Evolutionary conservation across 139 green algal genomes (phyloP), one percentile per base, ranked within the genome.

Genomic region (Chlorokybus atmophyticus): DNA sequence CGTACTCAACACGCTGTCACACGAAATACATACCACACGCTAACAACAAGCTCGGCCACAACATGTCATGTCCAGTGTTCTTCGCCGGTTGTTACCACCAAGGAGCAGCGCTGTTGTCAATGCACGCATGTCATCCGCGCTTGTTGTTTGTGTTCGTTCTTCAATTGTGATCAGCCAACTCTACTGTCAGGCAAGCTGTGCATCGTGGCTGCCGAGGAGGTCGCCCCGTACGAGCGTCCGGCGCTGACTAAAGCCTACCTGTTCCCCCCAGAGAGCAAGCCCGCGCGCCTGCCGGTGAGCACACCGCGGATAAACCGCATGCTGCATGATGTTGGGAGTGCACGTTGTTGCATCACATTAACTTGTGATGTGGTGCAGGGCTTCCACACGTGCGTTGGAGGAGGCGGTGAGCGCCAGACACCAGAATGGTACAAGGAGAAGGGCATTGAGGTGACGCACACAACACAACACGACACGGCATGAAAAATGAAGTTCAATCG

Each of bases 301-400:
- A 28, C 14, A n/a, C 14, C 14, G 14, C 48, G 14, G 14, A n/a
- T 35, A 14, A 44, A 41, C 26, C 17, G 23, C 23, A 17, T 55
- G 48, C 25, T 55, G 48, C 25, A 55, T 41, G 17, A 44, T 14
- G 17, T 23, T 23, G 38, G 38, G 38, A 44, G 17, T 44, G 38
- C 14, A 14, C 17, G 14, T 44, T 14, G 14, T 44, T 14, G 38
- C 17, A 14, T 44, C 17, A 44, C 38, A 44, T 44, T 44, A n/a
- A n/a, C n/a, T n/a, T n/a, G n/a, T n/a, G 14, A 17, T 44, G 17
- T 44, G 17, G 19, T 4, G 28, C 56, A 64, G 56, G 85, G 85
- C 28, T 95, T 95, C 68, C 86, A 95, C 76, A 86, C 86, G 0
- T 82, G 60, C 54, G 87, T 94, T 2, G 87, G 87, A 8, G 83